These are phyloP conservation scores for Chlorella vulgaris DNA, from an alignment of 139 green algal species.

Conservation along the genomic window DNA sequence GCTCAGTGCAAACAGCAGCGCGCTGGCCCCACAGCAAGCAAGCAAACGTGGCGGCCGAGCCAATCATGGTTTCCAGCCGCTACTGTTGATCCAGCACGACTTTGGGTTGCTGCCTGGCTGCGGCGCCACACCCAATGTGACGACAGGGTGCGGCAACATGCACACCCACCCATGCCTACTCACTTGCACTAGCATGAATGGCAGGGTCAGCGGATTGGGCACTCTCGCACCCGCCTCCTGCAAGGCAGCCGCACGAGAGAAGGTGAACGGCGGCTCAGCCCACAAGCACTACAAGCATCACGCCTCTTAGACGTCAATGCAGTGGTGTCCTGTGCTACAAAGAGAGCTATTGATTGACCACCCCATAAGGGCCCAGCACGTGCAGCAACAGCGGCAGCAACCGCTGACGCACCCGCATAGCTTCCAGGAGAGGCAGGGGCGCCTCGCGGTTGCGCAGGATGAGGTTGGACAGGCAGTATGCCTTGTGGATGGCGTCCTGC, in stretches of 20 bases:
- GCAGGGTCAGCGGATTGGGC: slow-evolving; percentile 77
- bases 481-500: slow-evolving; percentile 76
- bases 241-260: background rate
- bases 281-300: background rate
- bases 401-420: slow-evolving; percentile 7
- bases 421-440: slow-evolving; percentile 19
- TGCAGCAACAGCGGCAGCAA: background rate
- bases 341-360: background rate
- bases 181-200: slow-evolving; percentile 91
- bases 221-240: slow-evolving; percentile 1
- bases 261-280: background rate
- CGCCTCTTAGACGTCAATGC: background rate
- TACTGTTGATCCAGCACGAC: too few species aligned
- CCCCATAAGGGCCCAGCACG: background rate
- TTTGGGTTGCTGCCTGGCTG: too few species aligned
- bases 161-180: background rate
- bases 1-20: too few species aligned
- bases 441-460: slow-evolving; percentile 68
- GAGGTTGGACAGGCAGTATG: slow-evolving; percentile 68
- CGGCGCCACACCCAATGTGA: background rate
- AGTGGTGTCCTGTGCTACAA: background rate
- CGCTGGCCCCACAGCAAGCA: too few species aligned
- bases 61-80: too few species aligned
- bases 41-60: too few species aligned
- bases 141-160: background rate